Evolutionary conservation across 768 basidiomycete genomes (phyloP).

Genomic region (Boletus sp.): DNA sequence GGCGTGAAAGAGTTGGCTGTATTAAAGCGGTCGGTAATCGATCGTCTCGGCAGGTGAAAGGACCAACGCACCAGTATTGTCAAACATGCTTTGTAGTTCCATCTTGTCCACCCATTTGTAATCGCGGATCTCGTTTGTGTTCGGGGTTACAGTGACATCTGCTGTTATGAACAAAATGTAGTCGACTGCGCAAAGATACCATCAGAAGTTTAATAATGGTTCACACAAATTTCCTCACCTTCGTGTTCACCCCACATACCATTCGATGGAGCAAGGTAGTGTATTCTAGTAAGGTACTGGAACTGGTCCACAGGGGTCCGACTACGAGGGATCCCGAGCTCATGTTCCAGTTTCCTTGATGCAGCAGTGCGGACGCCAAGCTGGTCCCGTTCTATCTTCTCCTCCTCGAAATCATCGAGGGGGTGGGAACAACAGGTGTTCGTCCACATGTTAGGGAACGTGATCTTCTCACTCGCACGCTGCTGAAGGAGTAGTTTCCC

Average conservation of each 20-base stretch:
- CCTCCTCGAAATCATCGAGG: constrained; percentile 83
- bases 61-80: constrained; percentile 56
- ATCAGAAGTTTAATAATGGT: constrained; percentile 1
- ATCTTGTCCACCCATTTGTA: constrained; percentile 87
- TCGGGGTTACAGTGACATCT: constrained; percentile 78
- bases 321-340: constrained; percentile 81
- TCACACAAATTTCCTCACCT: constrained; percentile 46
- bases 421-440: constrained; percentile 99
- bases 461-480: constrained; percentile 97
- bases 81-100: constrained; percentile 90
- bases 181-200: constrained; percentile 62
- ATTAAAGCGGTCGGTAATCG: not conserved
- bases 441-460: constrained; percentile 99
- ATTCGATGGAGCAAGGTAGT: constrained; percentile 92
- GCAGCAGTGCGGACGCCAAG: constrained; percentile 88
- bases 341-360: constrained; percentile 92
- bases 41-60: not conserved
- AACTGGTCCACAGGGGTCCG: constrained; percentile 84
- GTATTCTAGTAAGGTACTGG: constrained; percentile 93
- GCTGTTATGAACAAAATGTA: constrained; percentile 95
- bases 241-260: constrained; percentile 99
- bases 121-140: constrained; percentile 89
- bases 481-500: constrained; percentile 93
- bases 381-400: constrained; percentile 74
- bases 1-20: constrained; percentile 90